Evolutionary conservation across 2,329 filamentous ascomycete genomes (phyloP), one percentile per base, ranked within the genome.

Genomic region (Cryphonectria radicalis): DNA sequence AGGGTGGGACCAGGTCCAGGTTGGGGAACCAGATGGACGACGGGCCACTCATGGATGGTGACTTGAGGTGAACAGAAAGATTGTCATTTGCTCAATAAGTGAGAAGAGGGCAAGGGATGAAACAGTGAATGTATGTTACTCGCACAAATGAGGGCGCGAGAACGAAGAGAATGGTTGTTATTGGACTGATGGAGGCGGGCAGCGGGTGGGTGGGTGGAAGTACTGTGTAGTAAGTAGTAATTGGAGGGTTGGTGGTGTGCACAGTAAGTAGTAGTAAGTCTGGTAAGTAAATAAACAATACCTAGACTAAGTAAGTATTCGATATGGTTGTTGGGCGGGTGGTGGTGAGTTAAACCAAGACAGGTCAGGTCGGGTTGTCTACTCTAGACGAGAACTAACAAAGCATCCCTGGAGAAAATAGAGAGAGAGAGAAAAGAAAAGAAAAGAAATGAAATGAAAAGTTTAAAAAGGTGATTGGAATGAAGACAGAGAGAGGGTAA

Each of bases 21-120:
- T 25, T 28, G 55, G n/a, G 37, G 60, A 55, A 17, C 40, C 11
- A 46, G 42, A 14, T 37, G 14, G 60, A 55, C 32, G 53, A 62
- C 19, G 35, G 57, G 60, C 69, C 71, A 68, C 66, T 66, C 66
- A 69, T 59, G 71, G 69, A 64, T 65, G 8, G 32, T 62, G 28
- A 60, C 46, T 50, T n/a, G 7, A 59, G 42, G 28, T 66, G 59
- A 65, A 46, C 65, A 40, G 53, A 25, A 11, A 32, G 37, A 46
- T n/a, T 55, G 63, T 57, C 71, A 73, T 73, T 46, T 64, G 40
- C 11, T 66, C 25, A 17, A 14, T 2, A 17, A 32, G 19, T 14
- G 46, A 35, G 35, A 43, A 17, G 28, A 7, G 32, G 42, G 46
- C 14, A 28, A 42, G 17, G 65, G 25, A 42, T 42, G 19, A 42